A percentile compares a stretch with the other conserved stretches of the same genome.
These are phyloP conservation scores for Benincasa hispida DNA, from an alignment of 306 rosid species.

Conservation along the genomic window DNA sequence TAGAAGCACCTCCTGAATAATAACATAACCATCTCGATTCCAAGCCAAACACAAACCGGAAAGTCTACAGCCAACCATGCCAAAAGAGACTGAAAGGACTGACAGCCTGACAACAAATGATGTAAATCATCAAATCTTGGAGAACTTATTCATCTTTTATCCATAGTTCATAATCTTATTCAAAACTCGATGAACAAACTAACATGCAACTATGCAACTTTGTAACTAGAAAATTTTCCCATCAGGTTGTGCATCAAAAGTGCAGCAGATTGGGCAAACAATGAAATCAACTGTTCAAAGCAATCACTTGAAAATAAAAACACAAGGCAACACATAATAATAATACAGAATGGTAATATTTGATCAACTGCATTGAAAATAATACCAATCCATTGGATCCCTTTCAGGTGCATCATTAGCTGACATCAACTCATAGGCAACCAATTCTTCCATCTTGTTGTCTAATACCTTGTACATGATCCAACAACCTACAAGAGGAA, in stretches of 20 bases:
- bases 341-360: not conserved
- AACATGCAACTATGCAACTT: not conserved
- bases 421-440: conserved; percentile 82
- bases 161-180: not conserved
- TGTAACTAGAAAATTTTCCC: not conserved
- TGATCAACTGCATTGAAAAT: not conserved
- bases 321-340: not conserved
- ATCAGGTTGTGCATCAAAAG: not conserved
- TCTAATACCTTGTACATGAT: conserved; percentile 38
- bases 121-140: not conserved
- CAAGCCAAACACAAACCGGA: no score
- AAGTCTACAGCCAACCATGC: no score
- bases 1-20: no score
- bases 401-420: conserved; percentile 94
- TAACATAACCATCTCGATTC: no score
- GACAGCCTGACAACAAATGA: no score
- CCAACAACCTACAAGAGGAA: conserved; percentile 58
- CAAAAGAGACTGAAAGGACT: no score
- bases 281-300: not conserved
- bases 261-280: not conserved
- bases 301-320: not conserved
- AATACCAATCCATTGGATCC: conserved; percentile 95
- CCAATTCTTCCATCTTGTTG: conserved; percentile 51
- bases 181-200: not conserved
- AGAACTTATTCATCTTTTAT: not conserved